These are phyloP conservation scores for Carpinus viminea DNA, from an alignment of 306 rosid genomes.

Conservation along the genomic window DNA sequence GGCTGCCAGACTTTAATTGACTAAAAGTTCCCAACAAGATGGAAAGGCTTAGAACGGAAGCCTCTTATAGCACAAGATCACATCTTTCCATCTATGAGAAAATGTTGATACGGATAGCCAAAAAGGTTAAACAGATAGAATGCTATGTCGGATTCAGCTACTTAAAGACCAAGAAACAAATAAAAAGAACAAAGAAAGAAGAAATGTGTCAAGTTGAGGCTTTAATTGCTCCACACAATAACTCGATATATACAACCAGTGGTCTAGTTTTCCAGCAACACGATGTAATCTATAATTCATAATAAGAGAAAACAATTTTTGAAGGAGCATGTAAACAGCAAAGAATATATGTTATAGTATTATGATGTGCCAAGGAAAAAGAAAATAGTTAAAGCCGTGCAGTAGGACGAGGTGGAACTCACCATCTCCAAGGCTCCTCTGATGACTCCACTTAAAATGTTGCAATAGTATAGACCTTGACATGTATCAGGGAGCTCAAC, in stretches of 20 bases:
- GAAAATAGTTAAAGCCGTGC: slow-evolving; percentile 4
- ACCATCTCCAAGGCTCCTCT: slow-evolving; percentile 99
- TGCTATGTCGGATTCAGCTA: too few relatives aligned
- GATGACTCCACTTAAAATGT: slow-evolving; percentile 87
- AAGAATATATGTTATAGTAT: background rate
- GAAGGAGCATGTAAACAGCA: background rate
- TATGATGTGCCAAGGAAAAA: background rate
- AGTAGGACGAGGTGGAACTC: slow-evolving; percentile 32
- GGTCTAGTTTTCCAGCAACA: background rate
- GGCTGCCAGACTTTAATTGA: too few relatives aligned
- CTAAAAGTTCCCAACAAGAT: too few relatives aligned
- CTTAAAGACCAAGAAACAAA: background rate
- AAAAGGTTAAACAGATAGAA: too few relatives aligned
- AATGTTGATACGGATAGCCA: too few relatives aligned
- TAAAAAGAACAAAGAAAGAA: background rate
- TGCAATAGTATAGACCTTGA: slow-evolving; percentile 95
- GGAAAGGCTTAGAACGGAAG: too few relatives aligned
- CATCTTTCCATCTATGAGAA: too few relatives aligned
- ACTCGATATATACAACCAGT: background rate
- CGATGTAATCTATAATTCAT: background rate
- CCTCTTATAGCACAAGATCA: too few relatives aligned
- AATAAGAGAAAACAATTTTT: background rate
- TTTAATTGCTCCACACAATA: background rate
- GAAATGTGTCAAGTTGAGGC: background rate
- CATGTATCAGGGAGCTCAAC: slow-evolving; percentile 97